phyloP scores from a whole-genome alignment of 345 rosid genomes.

The Ceriops zippeliana region DNA sequence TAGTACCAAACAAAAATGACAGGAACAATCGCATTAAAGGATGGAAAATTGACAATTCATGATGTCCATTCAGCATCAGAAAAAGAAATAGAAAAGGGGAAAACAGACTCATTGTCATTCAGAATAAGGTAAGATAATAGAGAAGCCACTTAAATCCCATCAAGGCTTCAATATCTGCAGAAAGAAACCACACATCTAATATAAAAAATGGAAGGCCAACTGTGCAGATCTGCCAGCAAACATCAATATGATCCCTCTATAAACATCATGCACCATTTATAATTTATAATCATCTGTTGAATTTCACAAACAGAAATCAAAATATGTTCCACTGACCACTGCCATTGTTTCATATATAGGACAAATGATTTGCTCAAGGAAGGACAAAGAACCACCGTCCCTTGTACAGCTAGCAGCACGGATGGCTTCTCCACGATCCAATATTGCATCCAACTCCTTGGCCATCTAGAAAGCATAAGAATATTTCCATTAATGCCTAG shows the following conservation, averaged over 20 bases:
- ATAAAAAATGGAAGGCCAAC: no score
- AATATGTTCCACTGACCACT: constrained; percentile 42
- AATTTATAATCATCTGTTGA: not conserved
- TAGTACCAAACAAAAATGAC: not conserved
- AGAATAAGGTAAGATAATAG: no score
- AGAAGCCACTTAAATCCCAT: no score
- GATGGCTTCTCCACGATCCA: constrained; percentile 86
- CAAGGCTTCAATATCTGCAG: no score
- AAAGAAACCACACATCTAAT: no score
- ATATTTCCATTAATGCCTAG: constrained; percentile 2
- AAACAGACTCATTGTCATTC: no score
- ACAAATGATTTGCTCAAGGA: constrained; percentile 65
- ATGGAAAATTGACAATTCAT: no score
- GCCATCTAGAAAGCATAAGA: constrained; percentile 67
- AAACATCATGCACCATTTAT: not conserved
- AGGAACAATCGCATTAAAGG: no score
- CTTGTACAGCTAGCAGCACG: constrained; percentile 57
- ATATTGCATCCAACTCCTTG: constrained; percentile 79
- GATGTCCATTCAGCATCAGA: no score
- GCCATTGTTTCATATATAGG: constrained; percentile 68
- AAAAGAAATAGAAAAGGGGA: no score
- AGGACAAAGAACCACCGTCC: constrained; percentile 67
- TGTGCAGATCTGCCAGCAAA: not conserved
- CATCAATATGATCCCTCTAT: not conserved
- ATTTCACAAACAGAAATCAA: not conserved